Evolutionary conservation across 306 rosid species (phyloP).

Genomic region (Corylus heterophylla): DNA sequence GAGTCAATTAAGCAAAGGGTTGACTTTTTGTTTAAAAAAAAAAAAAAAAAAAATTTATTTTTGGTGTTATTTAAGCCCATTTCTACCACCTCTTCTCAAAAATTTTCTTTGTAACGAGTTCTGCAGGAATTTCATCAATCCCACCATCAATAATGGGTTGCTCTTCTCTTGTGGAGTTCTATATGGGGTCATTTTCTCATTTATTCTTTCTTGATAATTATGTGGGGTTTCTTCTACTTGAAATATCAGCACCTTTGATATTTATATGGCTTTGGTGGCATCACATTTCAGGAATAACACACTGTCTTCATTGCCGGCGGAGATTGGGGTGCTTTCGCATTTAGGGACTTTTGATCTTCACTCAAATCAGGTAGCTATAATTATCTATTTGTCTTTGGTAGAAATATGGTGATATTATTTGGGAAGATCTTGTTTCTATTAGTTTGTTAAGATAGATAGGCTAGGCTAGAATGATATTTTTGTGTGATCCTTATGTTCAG

Average conservation of each 20-base stretch:
- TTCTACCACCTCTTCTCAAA: slow-evolving; percentile 24
- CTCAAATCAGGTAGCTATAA: slow-evolving; percentile 74
- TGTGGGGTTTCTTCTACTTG: slow-evolving; percentile 26
- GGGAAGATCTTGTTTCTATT: background rate
- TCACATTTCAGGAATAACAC: slow-evolving; percentile 65
- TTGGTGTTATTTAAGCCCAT: background rate
- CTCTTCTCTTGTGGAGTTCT: slow-evolving; percentile 73
- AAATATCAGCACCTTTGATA: slow-evolving; percentile 25
- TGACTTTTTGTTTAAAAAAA: background rate
- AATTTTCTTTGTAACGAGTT: slow-evolving; percentile 21
- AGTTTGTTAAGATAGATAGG: background rate
- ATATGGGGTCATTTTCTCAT: slow-evolving; percentile 71
- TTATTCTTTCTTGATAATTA: slow-evolving; percentile 28
- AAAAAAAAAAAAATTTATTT: no score
- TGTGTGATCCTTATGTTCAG: background rate
- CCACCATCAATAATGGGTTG: slow-evolving; percentile 77
- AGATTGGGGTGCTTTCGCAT: slow-evolving; percentile 68
- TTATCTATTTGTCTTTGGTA: slow-evolving; percentile 2
- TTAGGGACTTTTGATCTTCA: slow-evolving; percentile 91
- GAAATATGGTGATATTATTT: background rate
- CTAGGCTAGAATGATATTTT: background rate
- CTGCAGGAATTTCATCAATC: slow-evolving; percentile 74
- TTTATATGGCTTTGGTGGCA: slow-evolving; percentile 18
- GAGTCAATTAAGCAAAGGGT: slow-evolving; percentile 40
- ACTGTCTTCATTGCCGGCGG: slow-evolving; percentile 65